Percentiles rank a stretch among this genome's conserved stretches.
These are phyloP conservation scores for Aspergillus caelatus DNA, from an alignment of 2,329 filamentous ascomycete species.

Conservation along the genomic window DNA sequence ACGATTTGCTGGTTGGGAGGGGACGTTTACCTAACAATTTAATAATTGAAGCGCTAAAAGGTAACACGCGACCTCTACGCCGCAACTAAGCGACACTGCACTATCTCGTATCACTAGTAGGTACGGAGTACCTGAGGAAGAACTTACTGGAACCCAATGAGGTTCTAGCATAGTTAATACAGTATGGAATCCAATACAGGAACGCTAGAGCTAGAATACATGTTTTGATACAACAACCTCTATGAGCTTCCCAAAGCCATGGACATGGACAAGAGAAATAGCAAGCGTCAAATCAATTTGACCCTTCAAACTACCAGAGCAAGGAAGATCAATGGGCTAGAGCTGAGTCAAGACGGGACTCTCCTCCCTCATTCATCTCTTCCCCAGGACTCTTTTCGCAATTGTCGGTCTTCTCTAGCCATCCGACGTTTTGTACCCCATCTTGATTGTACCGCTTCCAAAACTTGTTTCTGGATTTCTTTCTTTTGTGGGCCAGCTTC, in stretches of 20 bases:
- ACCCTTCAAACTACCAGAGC: neutral
- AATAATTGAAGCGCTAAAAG: neutral
- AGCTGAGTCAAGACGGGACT: neutral
- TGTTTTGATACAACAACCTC: conserved; percentile 2
- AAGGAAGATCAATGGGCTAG: neutral
- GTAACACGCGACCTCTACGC: conserved; percentile 6
- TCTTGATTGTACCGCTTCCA: conserved; percentile 58
- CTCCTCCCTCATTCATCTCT: conserved; percentile 52
- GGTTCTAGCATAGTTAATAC: conserved; percentile 1
- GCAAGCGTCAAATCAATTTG: neutral
- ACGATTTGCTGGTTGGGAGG: conserved; percentile 15
- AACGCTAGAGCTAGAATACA: conserved; percentile 7
- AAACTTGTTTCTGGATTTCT: conserved; percentile 48
- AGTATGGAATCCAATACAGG: neutral
- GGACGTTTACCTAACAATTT: conserved; percentile 17
- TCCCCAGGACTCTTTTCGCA: conserved; percentile 64
- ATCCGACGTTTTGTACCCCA: conserved; percentile 64
- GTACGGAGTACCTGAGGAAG: neutral
- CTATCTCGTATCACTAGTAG: neutral
- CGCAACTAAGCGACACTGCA: conserved; percentile 10
- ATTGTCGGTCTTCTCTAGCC: conserved; percentile 63
- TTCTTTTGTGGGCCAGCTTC: conserved; percentile 55
- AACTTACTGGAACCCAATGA: neutral
- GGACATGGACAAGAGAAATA: neutral
- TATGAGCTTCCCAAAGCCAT: neutral